Evolutionary conservation across 257 asterid genomes (phyloP), one percentile per base, ranked within the genome.

Genomic region (Handroanthus guayacan): DNA sequence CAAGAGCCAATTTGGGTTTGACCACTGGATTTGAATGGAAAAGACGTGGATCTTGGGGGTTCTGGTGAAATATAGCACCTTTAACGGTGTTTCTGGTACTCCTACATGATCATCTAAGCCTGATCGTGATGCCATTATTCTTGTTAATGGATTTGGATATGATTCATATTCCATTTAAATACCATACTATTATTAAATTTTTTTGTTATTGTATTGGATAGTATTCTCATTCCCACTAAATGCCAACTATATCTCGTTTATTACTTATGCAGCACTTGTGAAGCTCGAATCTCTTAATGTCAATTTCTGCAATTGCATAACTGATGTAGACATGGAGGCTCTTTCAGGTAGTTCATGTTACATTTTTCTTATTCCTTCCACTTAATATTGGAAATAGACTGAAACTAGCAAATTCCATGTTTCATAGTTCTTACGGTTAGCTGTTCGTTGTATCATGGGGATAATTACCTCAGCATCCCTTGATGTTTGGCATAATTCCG

Each of bases 231-330:
- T 54, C 17, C 43, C 44, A 12, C 16, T 69, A 37, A 73, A 73
- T 68, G 14, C 43, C 43, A 39, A 39, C 43, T 62, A 9, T 58
- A 62, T 62, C 44, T 12, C 41, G 56, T 47, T 36, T 10, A 77
- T 83, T 54, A 17, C 62, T 56, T 76, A 72, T 78, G 70, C 93
- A 95, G 99, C 90, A 39, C 86, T 95, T 36, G 72, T 86, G 31
- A 95, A 90, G 86, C 97, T 95, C 4, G 97, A 95, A 78, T 82
- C 95, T 70, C 90, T 95, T 72, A 95, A 87, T 81, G 72, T 93
- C 78, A 91, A 92, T 84, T 95, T 96, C 82, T 95, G 99, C 86
- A 95, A 89, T 78, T 93, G 97, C 90, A 89, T 95, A 67, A 78
- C 87, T 1, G 97, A 95, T 83, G 78, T 91, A 34, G 99, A 95